Percentiles rank a stretch among this genome's conserved stretches.
phyloP scores from a whole-genome alignment of 1,139 yeast species.

The Eremothecium gossypii region DNA sequence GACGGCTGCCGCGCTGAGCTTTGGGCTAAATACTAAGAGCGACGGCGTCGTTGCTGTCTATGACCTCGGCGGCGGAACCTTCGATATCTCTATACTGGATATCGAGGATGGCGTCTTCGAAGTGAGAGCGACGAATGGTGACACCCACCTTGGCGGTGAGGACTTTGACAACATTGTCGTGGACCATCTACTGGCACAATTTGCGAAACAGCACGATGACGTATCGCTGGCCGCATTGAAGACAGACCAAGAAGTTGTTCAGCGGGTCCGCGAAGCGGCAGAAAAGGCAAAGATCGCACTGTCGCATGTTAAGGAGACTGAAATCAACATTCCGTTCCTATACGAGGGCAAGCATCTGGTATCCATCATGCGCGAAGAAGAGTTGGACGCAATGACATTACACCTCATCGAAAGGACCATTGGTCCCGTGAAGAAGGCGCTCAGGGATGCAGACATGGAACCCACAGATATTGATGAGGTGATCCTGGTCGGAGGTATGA shows the following conservation, averaged over 20 bases:
- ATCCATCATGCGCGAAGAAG: conserved; percentile 46
- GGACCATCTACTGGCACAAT: conserved; percentile 41
- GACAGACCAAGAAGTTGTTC: conserved; percentile 33
- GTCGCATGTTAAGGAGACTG: conserved; percentile 49
- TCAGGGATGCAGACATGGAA: conserved; percentile 60
- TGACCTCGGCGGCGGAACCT: conserved; percentile 80
- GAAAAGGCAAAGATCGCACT: conserved; percentile 64
- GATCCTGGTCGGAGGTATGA: conserved; percentile 76
- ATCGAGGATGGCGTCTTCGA: conserved; percentile 78
- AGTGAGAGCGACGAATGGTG: conserved; percentile 75
- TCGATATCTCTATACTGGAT: conserved; percentile 70
- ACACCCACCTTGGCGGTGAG: conserved; percentile 78
- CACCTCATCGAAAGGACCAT: conserved; percentile 53
- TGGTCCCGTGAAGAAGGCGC: conserved; percentile 56
- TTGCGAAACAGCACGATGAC: conserved; percentile 31
- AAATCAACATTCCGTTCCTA: conserved; percentile 57
- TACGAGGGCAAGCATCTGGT: conserved; percentile 42
- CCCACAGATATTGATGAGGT: conserved; percentile 60
- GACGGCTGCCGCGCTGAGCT: conserved; percentile 75
- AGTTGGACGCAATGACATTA: conserved; percentile 54
- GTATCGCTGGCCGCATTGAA: conserved; percentile 10
- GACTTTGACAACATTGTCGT: conserved; percentile 63
- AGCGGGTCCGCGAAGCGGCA: conserved; percentile 63
- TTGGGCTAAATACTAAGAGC: conserved; percentile 46
- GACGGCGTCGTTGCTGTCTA: conserved; percentile 66